phyloP scores from a whole-genome alignment of 2,329 filamentous ascomycete species.

The Beauveria sp. region DNA sequence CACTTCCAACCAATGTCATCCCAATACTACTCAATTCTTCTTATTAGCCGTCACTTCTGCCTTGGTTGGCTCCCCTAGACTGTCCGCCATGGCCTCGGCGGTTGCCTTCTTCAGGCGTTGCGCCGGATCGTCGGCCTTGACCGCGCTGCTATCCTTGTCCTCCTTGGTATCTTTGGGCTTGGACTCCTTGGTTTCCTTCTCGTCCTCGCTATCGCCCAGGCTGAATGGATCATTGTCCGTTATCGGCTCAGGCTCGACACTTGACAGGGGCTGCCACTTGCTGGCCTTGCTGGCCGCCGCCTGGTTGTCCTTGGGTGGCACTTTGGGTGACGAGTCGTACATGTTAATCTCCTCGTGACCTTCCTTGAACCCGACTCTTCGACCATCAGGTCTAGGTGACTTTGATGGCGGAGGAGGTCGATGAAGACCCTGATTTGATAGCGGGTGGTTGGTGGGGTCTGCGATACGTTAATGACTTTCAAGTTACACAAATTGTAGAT shows the following conservation, averaged over 20 bases:
- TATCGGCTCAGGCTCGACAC: conserved; percentile 73
- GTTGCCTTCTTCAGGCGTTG: conserved; percentile 61
- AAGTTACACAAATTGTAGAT: background rate
- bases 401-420: conserved; percentile 53
- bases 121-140: conserved; percentile 44
- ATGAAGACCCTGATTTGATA: conserved; percentile 74
- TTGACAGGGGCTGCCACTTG: conserved; percentile 94
- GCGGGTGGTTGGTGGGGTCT: conserved; percentile 46
- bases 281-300: conserved; percentile 57
- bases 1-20: background rate
- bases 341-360: conserved; percentile 71
- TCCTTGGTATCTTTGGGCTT: conserved; percentile 43
- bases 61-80: conserved; percentile 36
- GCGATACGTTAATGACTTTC: conserved; percentile 13
- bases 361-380: conserved; percentile 52
- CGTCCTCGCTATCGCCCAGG: conserved; percentile 89
- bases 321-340: conserved; percentile 58
- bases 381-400: conserved; percentile 43
- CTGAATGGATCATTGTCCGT: conserved; percentile 93
- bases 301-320: conserved; percentile 42
- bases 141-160: conserved; percentile 49
- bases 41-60: conserved; percentile 23
- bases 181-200: conserved; percentile 55
- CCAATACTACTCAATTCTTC: conserved; percentile 21
- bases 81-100: conserved; percentile 52